phyloP scores from a whole-genome alignment of 495 filamentous ascomycete species.

The Parathielavia appendiculata region DNA sequence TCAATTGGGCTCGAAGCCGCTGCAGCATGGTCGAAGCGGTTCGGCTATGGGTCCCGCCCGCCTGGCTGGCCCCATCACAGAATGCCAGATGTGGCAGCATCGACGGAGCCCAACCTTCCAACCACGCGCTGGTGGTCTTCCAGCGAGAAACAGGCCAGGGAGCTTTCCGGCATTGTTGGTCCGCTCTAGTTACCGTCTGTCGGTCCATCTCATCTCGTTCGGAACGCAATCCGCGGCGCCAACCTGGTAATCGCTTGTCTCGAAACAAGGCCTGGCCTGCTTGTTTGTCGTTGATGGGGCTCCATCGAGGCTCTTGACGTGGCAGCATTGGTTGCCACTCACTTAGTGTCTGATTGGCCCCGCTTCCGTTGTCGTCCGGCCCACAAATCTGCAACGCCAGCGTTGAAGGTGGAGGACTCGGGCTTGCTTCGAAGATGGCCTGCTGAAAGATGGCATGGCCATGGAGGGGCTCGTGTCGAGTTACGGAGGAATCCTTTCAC shows the following conservation, averaged over 20 bases:
- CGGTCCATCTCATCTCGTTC: conserved; percentile 6
- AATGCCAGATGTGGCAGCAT: conserved; percentile 21
- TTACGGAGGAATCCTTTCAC: too few relatives aligned
- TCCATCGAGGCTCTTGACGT: conserved; percentile 28
- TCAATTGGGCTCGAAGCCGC: conserved; percentile 26
- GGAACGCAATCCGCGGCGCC: conserved; percentile 15
- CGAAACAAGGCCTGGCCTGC: conserved; percentile 15
- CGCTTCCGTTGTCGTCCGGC: conserved; percentile 1
- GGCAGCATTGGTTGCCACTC: conserved; percentile 27
- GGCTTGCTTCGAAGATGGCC: background rate
- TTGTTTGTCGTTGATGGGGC: conserved; percentile 12
- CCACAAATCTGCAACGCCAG: conserved; percentile 7
- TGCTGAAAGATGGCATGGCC: background rate
- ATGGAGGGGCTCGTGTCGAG: too few relatives aligned
- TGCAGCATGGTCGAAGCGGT: conserved; percentile 5
- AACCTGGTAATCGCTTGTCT: background rate
- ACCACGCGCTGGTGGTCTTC: background rate
- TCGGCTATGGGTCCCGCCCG: conserved; percentile 3
- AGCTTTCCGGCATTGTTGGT: conserved; percentile 13
- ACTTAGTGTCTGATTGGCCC: conserved; percentile 20
- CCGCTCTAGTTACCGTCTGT: background rate
- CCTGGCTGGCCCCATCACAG: conserved; percentile 17
- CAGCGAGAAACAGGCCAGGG: background rate
- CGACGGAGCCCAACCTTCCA: conserved; percentile 20
- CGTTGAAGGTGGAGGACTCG: background rate